phyloP scores from a whole-genome alignment of 106 monocot species.

The Ottelia alismoides region DNA sequence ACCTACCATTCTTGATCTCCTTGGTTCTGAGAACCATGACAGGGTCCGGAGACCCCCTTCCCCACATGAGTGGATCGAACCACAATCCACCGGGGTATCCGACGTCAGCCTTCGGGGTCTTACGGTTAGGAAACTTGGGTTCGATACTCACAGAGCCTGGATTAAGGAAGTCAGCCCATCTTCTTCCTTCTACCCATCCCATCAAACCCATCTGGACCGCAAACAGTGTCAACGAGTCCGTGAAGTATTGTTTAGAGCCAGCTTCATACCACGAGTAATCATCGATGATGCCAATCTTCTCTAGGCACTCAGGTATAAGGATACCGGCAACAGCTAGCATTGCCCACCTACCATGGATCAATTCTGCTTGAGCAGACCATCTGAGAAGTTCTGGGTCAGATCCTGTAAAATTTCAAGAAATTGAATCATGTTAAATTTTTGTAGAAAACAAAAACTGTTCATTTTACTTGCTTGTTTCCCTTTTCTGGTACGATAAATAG shows the following conservation, averaged over 20 bases:
- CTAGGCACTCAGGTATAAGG: conserved; percentile 62
- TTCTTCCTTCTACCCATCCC: conserved; percentile 84
- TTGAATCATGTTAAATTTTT: neutral
- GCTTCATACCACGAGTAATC: conserved; percentile 73
- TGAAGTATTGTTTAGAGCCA: conserved; percentile 50
- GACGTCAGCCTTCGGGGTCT: conserved; percentile 61
- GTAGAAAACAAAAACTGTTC: neutral
- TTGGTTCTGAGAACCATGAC: conserved; percentile 82
- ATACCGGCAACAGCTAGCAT: conserved; percentile 87
- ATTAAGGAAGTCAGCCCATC: conserved; percentile 65
- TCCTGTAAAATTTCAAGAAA: conserved; percentile 22
- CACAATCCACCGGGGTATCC: conserved; percentile 78
- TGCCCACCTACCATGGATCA: conserved; percentile 87
- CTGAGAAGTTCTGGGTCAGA: conserved; percentile 67
- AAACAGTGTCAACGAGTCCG: conserved; percentile 68
- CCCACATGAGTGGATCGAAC: conserved; percentile 82
- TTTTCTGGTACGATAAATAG: too few species aligned
- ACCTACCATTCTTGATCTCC: conserved; percentile 91
- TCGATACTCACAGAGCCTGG: conserved; percentile 62
- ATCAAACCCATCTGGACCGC: conserved; percentile 59
- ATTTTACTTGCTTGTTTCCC: neutral
- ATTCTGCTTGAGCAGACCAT: conserved; percentile 92
- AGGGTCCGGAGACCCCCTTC: conserved; percentile 62
- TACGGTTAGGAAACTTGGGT: conserved; percentile 48
- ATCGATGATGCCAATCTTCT: conserved; percentile 51